Base-by-base conservation (phyloP, 139 green algal genomes). In the Nannochloris sp. region DNA sequence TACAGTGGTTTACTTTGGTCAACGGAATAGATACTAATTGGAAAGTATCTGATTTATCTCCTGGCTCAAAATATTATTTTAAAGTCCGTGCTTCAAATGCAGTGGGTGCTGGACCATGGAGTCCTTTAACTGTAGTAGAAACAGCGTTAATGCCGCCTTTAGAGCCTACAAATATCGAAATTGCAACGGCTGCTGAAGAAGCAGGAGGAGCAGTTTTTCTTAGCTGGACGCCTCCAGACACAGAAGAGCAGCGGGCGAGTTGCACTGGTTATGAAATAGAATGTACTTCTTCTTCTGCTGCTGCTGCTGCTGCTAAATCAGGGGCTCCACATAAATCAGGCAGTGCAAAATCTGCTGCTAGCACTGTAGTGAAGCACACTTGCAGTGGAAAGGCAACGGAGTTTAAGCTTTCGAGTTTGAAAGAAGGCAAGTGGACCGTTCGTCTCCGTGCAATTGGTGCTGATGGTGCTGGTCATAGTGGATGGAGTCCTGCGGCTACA, bases 381-480 rank as follows among this genome's bases (percentile, higher is more conserved):
- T 60, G 74, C 4, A 15, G 42, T 8, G 29, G 24, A 31, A 32
- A 60, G 2, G 69, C 45, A 8, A 33, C 33, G 5, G 36, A 55
- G 15, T 19, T 6, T 12, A 42, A n/a, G 2, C 24, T 83, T n/a
- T 19, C 10, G 24, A 64, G 48, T 4, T 46, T 86, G 58, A 55
- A 37, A 31, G 68, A 37, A 13, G 80, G 76, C 9, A 46, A 27
- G 1, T 64, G 38, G 4, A 30, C 31, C 14, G 61, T 89, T 15
- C 67, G 76, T 3, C 65, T 87, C 48, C 78, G 83, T 2, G 64
- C 71, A 14, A 75, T 85, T 12, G 83, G 83, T 29, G 75, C 68
- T 6, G 75, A 70, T 24, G 76, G 76, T 15, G 61, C 79, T 2
- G 83, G 83, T 0, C 83, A 89, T 42, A 73, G 81, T 33, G 45